phyloP scores from a whole-genome alignment of 2,329 filamentous ascomycete species.

The Fusarium secorum region DNA sequence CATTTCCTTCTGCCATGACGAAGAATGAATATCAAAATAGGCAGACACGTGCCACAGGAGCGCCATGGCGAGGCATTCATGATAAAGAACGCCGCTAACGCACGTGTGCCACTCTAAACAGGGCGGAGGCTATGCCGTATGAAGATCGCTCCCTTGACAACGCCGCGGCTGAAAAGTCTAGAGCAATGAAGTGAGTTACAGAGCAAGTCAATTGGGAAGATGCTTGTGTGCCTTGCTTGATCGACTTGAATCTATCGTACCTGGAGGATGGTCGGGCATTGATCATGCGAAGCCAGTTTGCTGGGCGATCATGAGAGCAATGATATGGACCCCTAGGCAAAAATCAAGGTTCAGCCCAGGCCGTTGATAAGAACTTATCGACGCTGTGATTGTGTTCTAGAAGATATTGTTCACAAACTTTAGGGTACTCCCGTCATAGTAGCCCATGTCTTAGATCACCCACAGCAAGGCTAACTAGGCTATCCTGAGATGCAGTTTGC shows the following conservation, averaged over 20 bases:
- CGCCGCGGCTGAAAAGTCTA: not conserved
- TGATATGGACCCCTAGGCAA: not conserved
- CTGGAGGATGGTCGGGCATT: not conserved
- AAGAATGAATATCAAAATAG: not conserved
- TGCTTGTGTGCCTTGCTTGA: not conserved
- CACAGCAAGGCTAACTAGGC: not conserved
- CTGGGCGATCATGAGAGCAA: not conserved
- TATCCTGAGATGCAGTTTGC: not conserved
- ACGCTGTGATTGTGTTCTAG: not conserved
- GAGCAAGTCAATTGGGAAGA: not conserved
- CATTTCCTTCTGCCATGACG: not conserved
- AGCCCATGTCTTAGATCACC: not conserved
- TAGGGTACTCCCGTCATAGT: not conserved
- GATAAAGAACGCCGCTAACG: not conserved
- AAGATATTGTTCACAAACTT: not conserved
- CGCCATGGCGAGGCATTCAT: conserved; percentile 7
- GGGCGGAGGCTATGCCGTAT: conserved; percentile 27
- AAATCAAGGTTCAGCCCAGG: not conserved
- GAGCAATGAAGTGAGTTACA: not conserved
- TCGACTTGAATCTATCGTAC: not conserved
- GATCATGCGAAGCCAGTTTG: not conserved
- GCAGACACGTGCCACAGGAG: conserved; percentile 4
- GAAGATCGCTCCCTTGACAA: not conserved
- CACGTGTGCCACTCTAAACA: conserved; percentile 8
- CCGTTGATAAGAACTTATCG: not conserved